Percentiles rank a stretch among this genome's conserved stretches.
Evolutionary conservation across 2,329 filamentous ascomycete genomes (phyloP).

Genomic region (Botryotinia narcissicola): DNA sequence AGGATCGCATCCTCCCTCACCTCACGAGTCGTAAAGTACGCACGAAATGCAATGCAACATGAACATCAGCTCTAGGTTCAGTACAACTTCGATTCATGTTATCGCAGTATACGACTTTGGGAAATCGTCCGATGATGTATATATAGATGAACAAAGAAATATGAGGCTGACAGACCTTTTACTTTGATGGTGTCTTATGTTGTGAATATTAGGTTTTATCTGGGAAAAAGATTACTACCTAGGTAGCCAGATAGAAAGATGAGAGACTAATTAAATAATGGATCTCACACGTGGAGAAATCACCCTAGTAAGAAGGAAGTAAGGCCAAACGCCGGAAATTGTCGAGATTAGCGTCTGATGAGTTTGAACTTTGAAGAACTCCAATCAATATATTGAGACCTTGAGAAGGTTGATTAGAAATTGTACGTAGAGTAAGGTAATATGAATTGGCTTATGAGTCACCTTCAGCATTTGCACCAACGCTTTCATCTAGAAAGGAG

Average conservation of each 20-base stretch:
- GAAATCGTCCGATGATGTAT: conserved; percentile 8
- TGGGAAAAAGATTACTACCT: background rate
- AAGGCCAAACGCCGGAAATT: background rate
- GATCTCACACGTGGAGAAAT: background rate
- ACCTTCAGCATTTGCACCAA: background rate
- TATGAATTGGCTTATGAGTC: background rate
- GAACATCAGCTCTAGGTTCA: conserved; percentile 2
- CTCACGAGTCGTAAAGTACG: background rate
- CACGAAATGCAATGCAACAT: conserved; percentile 1
- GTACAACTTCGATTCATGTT: background rate
- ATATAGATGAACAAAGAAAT: background rate
- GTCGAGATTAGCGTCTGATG: conserved; percentile 7
- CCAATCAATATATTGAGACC: background rate
- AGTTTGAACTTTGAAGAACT: background rate
- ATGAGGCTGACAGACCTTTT: background rate
- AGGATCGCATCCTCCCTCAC: background rate
- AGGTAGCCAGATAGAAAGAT: background rate
- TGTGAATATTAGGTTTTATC: conserved; percentile 2
- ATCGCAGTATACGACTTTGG: background rate
- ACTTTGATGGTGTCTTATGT: background rate
- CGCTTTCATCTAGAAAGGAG: background rate
- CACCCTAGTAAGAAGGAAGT: background rate
- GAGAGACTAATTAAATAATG: background rate
- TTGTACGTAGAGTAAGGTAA: background rate
- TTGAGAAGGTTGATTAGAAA: background rate